These are phyloP conservation scores for Otatea glauca DNA, from an alignment of 176 grass and related monocot species.

Conservation along the genomic window DNA sequence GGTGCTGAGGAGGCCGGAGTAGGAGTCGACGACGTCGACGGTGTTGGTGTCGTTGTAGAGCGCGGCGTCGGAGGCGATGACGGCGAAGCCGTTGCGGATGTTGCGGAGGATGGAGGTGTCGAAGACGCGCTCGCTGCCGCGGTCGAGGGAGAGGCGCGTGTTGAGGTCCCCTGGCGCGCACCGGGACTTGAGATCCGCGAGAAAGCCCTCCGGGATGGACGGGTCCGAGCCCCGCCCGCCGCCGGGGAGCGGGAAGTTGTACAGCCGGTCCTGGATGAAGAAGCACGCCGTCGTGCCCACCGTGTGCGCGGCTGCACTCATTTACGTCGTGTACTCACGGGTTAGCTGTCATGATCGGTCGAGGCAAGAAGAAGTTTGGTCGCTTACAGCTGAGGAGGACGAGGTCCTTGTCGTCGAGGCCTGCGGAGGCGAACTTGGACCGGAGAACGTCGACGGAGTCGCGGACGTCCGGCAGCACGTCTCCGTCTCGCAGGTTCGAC, in stretches of 20 bases:
- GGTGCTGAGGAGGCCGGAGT: constrained; percentile 52
- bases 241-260: constrained; percentile 62
- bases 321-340: neutral
- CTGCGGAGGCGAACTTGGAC: constrained; percentile 72
- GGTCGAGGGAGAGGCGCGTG: constrained; percentile 67
- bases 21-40: constrained; percentile 77
- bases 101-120: constrained; percentile 81
- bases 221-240: constrained; percentile 57
- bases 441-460: constrained; percentile 55
- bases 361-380: neutral
- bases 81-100: constrained; percentile 75
- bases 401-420: constrained; percentile 76
- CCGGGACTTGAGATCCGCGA: constrained; percentile 60
- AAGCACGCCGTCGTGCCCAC: constrained; percentile 94
- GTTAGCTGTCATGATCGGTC: neutral
- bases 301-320: constrained; percentile 71
- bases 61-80: constrained; percentile 72
- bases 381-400: constrained; percentile 71
- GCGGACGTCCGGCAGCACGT: constrained; percentile 65
- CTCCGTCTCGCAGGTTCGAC: constrained; percentile 58
- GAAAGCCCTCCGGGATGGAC: constrained; percentile 56
- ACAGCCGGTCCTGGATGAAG: constrained; percentile 75
- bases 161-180: constrained; percentile 77
- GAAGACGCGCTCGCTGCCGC: constrained; percentile 64
- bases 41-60: constrained; percentile 75